Percentiles rank a stretch among this genome's conserved stretches.
These are phyloP conservation scores for Calonectria hawksworthii DNA, from an alignment of 2,329 filamentous ascomycete genomes.

Conservation along the genomic window DNA sequence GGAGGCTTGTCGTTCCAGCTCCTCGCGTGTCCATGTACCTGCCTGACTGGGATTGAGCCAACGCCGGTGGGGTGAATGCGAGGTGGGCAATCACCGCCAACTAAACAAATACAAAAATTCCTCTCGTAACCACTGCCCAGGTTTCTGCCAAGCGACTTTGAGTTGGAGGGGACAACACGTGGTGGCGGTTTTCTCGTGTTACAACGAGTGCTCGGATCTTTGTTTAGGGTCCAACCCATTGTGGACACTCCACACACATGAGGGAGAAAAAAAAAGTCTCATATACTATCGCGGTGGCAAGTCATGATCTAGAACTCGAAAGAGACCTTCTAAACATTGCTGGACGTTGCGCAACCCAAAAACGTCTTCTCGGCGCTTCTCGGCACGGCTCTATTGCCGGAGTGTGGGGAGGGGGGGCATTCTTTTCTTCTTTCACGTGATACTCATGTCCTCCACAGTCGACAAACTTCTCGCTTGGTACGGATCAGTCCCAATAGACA, in stretches of 20 bases:
- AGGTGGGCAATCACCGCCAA: conserved; percentile 11
- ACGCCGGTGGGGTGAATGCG: conserved; percentile 10
- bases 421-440: conserved; percentile 20
- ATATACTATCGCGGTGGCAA: neutral
- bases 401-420: conserved; percentile 13
- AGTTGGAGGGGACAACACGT: conserved; percentile 3
- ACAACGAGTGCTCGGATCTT: neutral
- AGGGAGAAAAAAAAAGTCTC: neutral
- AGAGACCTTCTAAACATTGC: neutral
- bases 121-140: conserved; percentile 3
- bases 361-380: conserved; percentile 12
- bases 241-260: neutral
- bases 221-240: neutral
- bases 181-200: conserved; percentile 1
- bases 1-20: neutral
- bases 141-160: conserved; percentile 3
- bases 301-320: neutral
- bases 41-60: conserved; percentile 21
- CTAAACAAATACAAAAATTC: conserved; percentile 7
- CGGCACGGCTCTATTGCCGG: conserved; percentile 24
- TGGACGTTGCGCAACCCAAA: neutral
- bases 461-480: conserved; percentile 27
- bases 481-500: conserved; percentile 24
- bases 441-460: conserved; percentile 24
- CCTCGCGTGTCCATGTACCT: conserved; percentile 13